Evolutionary conservation across 352 stramenopile species (phyloP).

Genomic region (Globisporangium perplexum): DNA sequence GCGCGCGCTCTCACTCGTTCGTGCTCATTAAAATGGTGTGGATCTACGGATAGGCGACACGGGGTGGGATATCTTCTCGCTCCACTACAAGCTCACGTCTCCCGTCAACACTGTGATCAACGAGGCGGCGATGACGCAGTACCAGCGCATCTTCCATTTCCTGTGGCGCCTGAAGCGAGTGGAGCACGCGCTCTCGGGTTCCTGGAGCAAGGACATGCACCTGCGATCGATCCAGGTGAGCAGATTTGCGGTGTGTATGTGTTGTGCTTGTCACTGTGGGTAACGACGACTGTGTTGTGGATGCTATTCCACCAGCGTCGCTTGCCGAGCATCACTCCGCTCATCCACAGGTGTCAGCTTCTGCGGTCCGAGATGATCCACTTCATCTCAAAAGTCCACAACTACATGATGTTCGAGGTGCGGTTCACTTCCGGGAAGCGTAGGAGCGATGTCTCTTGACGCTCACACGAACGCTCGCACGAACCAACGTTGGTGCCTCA

Average conservation of each 20-base stretch:
- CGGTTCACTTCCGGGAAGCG: background rate
- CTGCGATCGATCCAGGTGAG: constrained; percentile 89
- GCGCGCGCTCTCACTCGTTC: background rate
- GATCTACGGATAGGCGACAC: constrained; percentile 45
- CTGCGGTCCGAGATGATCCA: constrained; percentile 97
- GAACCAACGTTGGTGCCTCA: background rate
- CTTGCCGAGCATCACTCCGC: constrained; percentile 41
- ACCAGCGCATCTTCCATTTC: constrained; percentile 89
- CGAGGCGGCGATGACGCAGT: constrained; percentile 78
- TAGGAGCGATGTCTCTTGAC: no score
- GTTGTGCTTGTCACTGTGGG: constrained; percentile 5
- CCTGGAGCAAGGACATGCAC: constrained; percentile 97
- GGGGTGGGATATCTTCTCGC: constrained; percentile 94
- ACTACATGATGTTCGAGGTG: constrained; percentile 98
- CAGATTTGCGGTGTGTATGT: background rate
- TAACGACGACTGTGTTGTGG: constrained; percentile 7
- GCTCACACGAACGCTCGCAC: background rate
- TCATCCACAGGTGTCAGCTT: constrained; percentile 93
- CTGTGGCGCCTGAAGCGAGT: constrained; percentile 89
- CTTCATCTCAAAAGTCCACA: constrained; percentile 97
- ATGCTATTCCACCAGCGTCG: constrained; percentile 27
- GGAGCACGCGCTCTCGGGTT: constrained; percentile 90
- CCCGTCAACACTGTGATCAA: constrained; percentile 89
- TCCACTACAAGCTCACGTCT: constrained; percentile 87
- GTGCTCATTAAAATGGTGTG: background rate